A percentile compares a stretch with the other conserved stretches of the same genome.
Conservation (phyloP, 495 filamentous ascomycete genomes). For the Penicillium coffeae region DNA sequence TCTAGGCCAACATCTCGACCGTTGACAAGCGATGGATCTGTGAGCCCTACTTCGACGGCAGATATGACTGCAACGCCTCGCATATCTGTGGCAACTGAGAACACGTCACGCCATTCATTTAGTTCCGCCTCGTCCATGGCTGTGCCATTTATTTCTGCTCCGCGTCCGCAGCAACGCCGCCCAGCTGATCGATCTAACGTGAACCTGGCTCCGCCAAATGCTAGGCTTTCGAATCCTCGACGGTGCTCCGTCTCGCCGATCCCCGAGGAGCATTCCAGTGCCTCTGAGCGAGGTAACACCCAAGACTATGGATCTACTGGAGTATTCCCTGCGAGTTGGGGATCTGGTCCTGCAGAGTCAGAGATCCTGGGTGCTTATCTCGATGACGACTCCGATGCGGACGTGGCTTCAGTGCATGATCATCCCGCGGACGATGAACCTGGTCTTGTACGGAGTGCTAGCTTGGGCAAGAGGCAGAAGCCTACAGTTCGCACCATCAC, state of each 20-base stretch:
- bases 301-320: constrained; percentile 75
- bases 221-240: constrained; percentile 33
- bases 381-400: constrained; percentile 29
- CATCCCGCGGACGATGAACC: constrained; percentile 47
- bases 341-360: constrained; percentile 48
- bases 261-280: constrained; percentile 68
- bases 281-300: constrained; percentile 20
- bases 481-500: constrained; percentile 66
- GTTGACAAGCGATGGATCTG: constrained; percentile 28
- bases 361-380: constrained; percentile 42
- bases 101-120: constrained; percentile 33
- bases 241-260: constrained; percentile 83
- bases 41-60: constrained; percentile 29
- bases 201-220: constrained; percentile 25
- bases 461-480: constrained; percentile 68
- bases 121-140: constrained; percentile 28
- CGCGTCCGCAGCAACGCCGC: constrained; percentile 2
- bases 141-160: constrained; percentile 44
- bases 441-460: constrained; percentile 71
- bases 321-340: constrained; percentile 72
- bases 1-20: too few relatives aligned
- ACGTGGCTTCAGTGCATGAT: constrained; percentile 31
- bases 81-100: constrained; percentile 29
- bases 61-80: constrained; percentile 20
- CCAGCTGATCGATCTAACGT: constrained; percentile 12